These are phyloP conservation scores for Boletus sp. DNA, from an alignment of 768 basidiomycete species.

Conservation along the genomic window DNA sequence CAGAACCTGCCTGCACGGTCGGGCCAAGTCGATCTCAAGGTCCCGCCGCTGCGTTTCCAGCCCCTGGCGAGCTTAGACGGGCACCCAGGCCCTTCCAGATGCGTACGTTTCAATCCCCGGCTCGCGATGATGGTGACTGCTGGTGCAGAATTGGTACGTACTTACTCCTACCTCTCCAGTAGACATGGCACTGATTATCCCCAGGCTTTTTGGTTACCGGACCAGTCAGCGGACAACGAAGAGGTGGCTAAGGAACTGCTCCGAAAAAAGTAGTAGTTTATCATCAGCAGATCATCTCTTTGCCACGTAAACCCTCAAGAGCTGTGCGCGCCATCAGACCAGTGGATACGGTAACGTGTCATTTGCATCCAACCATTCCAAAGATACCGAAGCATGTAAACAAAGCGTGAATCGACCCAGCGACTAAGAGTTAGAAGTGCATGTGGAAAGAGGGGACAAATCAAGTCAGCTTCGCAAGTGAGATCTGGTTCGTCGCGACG, in stretches of 20 bases:
- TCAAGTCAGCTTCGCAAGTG: conserved; percentile 50
- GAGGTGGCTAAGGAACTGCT: conserved; percentile 70
- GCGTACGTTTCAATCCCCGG: conserved; percentile 88
- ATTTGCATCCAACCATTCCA: conserved; percentile 1
- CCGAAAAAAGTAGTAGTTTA: conserved; percentile 43
- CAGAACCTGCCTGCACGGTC: conserved; percentile 54
- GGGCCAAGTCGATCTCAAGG: conserved; percentile 55
- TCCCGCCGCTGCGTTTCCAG: conserved; percentile 48
- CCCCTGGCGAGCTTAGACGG: conserved; percentile 63
- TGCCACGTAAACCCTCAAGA: background rate
- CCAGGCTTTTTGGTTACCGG: conserved; percentile 67
- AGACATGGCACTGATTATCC: conserved; percentile 15
- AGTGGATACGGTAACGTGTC: background rate
- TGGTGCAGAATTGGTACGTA: conserved; percentile 75
- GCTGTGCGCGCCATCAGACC: background rate
- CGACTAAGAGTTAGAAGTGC: background rate
- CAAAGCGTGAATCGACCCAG: conserved; percentile 6
- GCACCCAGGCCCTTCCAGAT: conserved; percentile 80
- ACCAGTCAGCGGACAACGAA: conserved; percentile 64
- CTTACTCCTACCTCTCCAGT: background rate
- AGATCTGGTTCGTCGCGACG: conserved; percentile 54
- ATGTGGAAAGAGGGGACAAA: background rate
- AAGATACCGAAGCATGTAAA: background rate
- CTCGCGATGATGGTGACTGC: conserved; percentile 85
- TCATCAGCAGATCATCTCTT: background rate